A percentile compares a stretch with the other conserved stretches of the same genome.
These are phyloP conservation scores for Neostapfia colusana DNA, from an alignment of 176 grass and related monocot genomes.

Conservation along the genomic window DNA sequence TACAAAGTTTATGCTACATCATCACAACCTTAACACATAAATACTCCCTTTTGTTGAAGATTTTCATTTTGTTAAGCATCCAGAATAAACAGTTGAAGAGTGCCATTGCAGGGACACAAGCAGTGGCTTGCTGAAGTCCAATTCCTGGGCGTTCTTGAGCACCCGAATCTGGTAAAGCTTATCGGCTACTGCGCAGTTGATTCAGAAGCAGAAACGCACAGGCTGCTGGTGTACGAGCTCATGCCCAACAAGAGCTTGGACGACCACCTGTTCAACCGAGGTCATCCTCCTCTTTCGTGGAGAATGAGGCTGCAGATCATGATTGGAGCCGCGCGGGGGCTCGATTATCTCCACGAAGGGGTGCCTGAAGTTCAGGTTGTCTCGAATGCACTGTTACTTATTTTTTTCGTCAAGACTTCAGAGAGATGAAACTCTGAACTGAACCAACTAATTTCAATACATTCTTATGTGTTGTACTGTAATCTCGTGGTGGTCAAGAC, in stretches of 20 bases:
- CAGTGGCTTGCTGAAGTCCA: conserved; percentile 90
- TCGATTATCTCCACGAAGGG: conserved; percentile 71
- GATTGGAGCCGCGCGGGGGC: conserved; percentile 59
- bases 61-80: neutral
- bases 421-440: too few species aligned
- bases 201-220: conserved; percentile 51
- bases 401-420: too few species aligned
- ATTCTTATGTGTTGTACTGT: too few species aligned
- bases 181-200: conserved; percentile 81
- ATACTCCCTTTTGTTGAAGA: conserved; percentile 13
- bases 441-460: neutral
- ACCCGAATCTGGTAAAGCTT: conserved; percentile 84
- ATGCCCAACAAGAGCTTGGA: conserved; percentile 89
- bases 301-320: conserved; percentile 66
- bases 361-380: conserved; percentile 73
- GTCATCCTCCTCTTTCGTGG: conserved; percentile 60
- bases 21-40: conserved; percentile 1
- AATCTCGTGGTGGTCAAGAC: neutral
- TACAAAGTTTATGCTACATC: neutral
- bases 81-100: neutral
- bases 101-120: conserved; percentile 70
- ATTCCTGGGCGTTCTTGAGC: conserved; percentile 81
- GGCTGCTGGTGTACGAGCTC: conserved; percentile 88
- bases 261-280: conserved; percentile 81
- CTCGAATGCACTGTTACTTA: conserved; percentile 7